A percentile compares a stretch with the other conserved stretches of the same genome.
Conservation (phyloP, 2,329 filamentous ascomycete species). For the Aspergillus fischeri region DNA sequence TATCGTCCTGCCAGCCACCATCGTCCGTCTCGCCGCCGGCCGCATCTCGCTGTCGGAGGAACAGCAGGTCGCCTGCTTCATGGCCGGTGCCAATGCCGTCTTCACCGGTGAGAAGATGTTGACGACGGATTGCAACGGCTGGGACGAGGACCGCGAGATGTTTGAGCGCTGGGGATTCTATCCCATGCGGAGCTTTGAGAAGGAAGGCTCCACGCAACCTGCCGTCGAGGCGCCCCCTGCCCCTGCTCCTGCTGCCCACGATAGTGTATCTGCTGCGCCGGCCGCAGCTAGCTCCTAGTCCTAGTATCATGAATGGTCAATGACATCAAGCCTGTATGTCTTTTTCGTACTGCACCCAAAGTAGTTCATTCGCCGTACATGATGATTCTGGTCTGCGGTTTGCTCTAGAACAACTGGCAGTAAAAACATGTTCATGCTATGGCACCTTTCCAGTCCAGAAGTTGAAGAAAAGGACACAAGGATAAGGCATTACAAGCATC, state of each 20-base stretch:
- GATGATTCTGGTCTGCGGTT: too few species aligned
- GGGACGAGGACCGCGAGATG: constrained; percentile 82
- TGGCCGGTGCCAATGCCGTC: constrained; percentile 88
- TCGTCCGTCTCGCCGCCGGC: constrained; percentile 81
- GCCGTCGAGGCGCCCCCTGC: constrained; percentile 3
- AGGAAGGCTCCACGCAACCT: constrained; percentile 12
- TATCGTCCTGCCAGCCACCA: constrained; percentile 77
- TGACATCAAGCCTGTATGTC: background rate
- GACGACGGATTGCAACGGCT: constrained; percentile 85
- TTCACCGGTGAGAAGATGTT: constrained; percentile 96
- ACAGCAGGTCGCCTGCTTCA: constrained; percentile 84
- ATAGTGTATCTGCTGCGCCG: constrained; percentile 24
- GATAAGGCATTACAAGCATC: too few species aligned
- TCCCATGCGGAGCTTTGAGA: constrained; percentile 65
- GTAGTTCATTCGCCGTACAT: too few species aligned
- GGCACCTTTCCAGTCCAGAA: too few species aligned
- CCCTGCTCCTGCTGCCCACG: constrained; percentile 1
- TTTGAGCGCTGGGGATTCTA: constrained; percentile 77
- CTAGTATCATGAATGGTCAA: background rate
- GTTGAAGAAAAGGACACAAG: too few species aligned
- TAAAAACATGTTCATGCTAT: too few species aligned
- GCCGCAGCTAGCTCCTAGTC: constrained; percentile 25
- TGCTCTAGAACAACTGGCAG: too few species aligned
- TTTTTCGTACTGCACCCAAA: background rate
- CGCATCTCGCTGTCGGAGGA: constrained; percentile 81